These are phyloP conservation scores for Xylaria hypoxylon DNA, from an alignment of 2,329 filamentous ascomycete species.

Conservation along the genomic window DNA sequence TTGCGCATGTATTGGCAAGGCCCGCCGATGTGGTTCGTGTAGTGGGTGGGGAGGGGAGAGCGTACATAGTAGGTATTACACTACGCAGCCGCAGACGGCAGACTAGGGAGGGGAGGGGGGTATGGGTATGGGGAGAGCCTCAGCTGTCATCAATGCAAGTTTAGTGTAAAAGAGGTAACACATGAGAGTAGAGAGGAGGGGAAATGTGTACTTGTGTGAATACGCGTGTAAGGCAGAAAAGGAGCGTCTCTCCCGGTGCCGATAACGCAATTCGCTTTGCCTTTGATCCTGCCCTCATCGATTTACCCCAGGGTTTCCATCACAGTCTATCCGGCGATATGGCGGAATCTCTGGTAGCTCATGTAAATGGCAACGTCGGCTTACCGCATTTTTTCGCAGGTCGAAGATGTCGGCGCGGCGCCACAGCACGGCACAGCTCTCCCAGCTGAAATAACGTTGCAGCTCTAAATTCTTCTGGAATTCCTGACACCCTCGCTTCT, in stretches of 20 bases:
- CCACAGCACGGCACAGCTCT: neutral
- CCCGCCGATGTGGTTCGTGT: neutral
- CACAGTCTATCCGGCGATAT: neutral
- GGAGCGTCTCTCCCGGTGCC: no score
- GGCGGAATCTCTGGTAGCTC: neutral
- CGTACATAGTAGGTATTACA: neutral
- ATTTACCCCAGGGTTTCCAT: no score
- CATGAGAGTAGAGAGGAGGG: no score
- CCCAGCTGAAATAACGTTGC: conserved; percentile 28
- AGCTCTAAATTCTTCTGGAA: conserved; percentile 22
- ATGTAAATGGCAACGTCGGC: neutral
- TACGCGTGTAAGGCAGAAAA: no score
- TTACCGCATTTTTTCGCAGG: conserved; percentile 15
- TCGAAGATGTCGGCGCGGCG: neutral
- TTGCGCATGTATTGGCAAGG: neutral
- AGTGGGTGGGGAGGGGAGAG: neutral
- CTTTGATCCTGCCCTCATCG: no score
- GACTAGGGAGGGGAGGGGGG: neutral
- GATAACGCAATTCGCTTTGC: no score
- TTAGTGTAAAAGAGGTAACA: neutral
- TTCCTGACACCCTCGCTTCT: neutral
- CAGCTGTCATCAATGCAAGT: conserved; percentile 4
- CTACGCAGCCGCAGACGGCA: neutral
- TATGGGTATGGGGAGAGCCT: neutral
- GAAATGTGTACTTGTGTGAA: no score